phyloP scores from a whole-genome alignment of 2,329 filamentous ascomycete genomes.

The Hypomyces rosellus region DNA sequence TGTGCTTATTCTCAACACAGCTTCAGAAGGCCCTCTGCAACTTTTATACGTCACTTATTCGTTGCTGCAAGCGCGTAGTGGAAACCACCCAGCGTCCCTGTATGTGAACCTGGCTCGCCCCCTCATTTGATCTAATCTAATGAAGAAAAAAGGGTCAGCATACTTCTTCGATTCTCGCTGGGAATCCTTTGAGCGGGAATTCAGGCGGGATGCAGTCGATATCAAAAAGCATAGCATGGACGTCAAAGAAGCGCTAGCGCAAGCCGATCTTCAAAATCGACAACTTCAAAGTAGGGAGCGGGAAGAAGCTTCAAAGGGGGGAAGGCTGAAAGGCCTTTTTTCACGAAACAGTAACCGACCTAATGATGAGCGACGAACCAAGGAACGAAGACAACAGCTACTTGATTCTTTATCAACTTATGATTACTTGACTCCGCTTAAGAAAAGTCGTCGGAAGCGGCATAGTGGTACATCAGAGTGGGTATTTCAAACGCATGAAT shows the following conservation, averaged over 20 bases:
- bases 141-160: not conserved
- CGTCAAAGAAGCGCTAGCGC: not conserved
- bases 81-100: conserved; percentile 20
- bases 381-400: conserved; percentile 15
- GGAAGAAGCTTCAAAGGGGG: conserved; percentile 3
- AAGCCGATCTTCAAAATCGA: not conserved
- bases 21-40: conserved; percentile 28
- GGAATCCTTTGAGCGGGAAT: conserved; percentile 24
- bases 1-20: conserved; percentile 27
- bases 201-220: conserved; percentile 11
- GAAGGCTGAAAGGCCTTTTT: not conserved
- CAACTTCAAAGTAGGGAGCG: conserved; percentile 6
- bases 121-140: not conserved
- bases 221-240: not conserved
- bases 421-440: conserved; percentile 19
- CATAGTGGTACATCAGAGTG: conserved; percentile 21
- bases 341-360: not conserved
- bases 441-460: conserved; percentile 23
- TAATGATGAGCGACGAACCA: conserved; percentile 5
- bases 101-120: conserved; percentile 12
- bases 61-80: conserved; percentile 28
- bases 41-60: conserved; percentile 31
- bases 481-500: conserved; percentile 21
- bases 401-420: conserved; percentile 23
- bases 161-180: conserved; percentile 15